Evolutionary conservation across 202 grass and related monocot genomes (phyloP).

Genomic region (Musa balbisiana): DNA sequence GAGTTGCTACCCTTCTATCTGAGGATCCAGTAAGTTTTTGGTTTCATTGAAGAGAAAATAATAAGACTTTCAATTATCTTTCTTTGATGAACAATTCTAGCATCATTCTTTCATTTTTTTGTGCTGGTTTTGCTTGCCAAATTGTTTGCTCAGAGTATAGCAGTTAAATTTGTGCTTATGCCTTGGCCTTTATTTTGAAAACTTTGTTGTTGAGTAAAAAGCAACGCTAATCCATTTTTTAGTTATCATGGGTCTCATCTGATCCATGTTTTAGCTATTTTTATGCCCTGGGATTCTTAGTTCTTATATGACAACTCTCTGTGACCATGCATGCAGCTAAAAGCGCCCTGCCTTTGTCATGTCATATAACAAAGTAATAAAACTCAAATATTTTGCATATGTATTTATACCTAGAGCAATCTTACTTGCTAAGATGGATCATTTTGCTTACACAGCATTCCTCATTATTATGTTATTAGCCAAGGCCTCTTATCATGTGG

Average conservation of each 20-base stretch:
- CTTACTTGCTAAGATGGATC: slow-evolving; percentile 1
- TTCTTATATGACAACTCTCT: background rate
- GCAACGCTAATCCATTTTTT: background rate
- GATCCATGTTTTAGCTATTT: background rate
- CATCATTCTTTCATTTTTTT: background rate
- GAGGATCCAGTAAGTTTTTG: slow-evolving; percentile 57
- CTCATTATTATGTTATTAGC: slow-evolving; percentile 52
- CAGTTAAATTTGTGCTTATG: background rate
- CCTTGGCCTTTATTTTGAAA: background rate
- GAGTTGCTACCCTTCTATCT: slow-evolving; percentile 58
- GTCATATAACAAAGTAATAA: no score
- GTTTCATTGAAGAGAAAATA: slow-evolving; percentile 12
- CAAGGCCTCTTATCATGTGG: slow-evolving; percentile 91
- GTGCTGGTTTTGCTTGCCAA: background rate
- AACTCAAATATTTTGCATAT: background rate
- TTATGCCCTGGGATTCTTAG: background rate
- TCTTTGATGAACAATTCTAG: background rate
- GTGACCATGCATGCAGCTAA: no score
- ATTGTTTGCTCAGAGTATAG: background rate
- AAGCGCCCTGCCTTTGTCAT: no score
- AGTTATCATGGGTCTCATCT: background rate
- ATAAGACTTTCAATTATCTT: background rate
- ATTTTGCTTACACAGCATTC: slow-evolving; percentile 20
- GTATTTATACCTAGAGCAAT: background rate
- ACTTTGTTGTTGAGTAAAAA: background rate